Evolutionary conservation across 2,329 filamentous ascomycete species (phyloP).

Genomic region (Aplosporella prunicola): DNA sequence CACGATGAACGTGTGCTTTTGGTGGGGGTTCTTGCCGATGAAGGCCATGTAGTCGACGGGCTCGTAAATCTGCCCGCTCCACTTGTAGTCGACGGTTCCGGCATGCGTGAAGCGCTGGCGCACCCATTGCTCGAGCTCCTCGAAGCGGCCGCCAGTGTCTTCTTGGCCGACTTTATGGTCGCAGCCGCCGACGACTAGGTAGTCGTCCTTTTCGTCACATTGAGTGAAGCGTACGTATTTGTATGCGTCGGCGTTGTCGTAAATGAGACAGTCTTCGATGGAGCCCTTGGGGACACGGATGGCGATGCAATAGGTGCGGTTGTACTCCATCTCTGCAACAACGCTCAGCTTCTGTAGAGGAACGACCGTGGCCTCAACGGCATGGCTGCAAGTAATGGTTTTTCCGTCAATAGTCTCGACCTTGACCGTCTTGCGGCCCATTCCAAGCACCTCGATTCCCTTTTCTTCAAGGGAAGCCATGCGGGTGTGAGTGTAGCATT

Average conservation of each 20-base stretch:
- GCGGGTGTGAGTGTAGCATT: constrained; percentile 44
- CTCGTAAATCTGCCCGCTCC: constrained; percentile 50
- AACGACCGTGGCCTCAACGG: constrained; percentile 46
- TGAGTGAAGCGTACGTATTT: constrained; percentile 46
- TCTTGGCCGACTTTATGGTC: constrained; percentile 52
- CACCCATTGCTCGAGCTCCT: constrained; percentile 45
- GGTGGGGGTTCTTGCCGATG: constrained; percentile 47
- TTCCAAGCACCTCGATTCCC: constrained; percentile 35
- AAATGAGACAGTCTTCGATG: constrained; percentile 47
- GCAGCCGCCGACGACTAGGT: constrained; percentile 47
- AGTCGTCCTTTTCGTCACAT: constrained; percentile 46
- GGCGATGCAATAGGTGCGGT: constrained; percentile 49
- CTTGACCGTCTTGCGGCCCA: constrained; percentile 38
- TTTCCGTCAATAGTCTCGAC: constrained; percentile 40
- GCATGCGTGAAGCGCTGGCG: constrained; percentile 44
- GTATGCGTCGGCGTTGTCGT: constrained; percentile 47
- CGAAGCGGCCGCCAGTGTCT: constrained; percentile 36
- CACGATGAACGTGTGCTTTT: constrained; percentile 43
- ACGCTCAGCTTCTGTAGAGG: constrained; percentile 48
- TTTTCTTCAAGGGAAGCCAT: constrained; percentile 41
- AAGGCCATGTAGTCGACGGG: constrained; percentile 47
- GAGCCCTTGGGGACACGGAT: constrained; percentile 43
- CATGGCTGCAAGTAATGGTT: constrained; percentile 39
- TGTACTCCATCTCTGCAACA: constrained; percentile 44
- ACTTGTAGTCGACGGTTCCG: constrained; percentile 44